Percentiles rank a stretch among this genome's conserved stretches.
Evolutionary conservation across 164 flowering plant species (phyloP).

Genomic region (Protea cynaroides): DNA sequence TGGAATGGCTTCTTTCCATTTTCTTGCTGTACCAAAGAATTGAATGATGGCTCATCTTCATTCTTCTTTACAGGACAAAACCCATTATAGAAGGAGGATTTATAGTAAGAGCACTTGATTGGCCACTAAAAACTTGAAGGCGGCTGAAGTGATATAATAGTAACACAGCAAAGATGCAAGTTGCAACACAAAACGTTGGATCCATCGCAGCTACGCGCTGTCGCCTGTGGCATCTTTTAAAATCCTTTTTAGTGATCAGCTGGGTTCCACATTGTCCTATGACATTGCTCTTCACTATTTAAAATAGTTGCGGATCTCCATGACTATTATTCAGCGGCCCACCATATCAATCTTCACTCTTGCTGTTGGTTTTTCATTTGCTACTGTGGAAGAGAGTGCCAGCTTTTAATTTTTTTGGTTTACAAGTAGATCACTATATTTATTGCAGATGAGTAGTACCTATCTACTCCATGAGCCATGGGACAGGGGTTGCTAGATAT

Average conservation of each 20-base stretch:
- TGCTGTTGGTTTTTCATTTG: neutral
- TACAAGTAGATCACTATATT: no score
- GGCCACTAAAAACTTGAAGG: slow-evolving; percentile 22
- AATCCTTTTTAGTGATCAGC: slow-evolving; percentile 1
- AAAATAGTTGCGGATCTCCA: neutral
- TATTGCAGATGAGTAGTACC: no score
- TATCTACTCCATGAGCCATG: no score
- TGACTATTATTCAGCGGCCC: neutral
- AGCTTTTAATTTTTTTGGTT: no score
- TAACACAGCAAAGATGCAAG: slow-evolving; percentile 22
- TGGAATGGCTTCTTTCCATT: slow-evolving; percentile 13
- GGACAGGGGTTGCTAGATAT: no score
- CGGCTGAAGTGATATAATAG: slow-evolving; percentile 21
- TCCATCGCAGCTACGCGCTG: slow-evolving; percentile 6
- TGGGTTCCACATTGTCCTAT: slow-evolving; percentile 5
- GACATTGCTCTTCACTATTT: slow-evolving; percentile 3
- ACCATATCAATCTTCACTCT: neutral
- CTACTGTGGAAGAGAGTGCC: slow-evolving; percentile 3
- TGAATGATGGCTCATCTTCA: slow-evolving; percentile 21
- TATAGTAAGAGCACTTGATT: slow-evolving; percentile 20
- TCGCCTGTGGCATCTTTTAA: no score
- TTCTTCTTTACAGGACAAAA: slow-evolving; percentile 21
- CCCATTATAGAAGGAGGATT: slow-evolving; percentile 12
- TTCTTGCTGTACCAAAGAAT: slow-evolving; percentile 20
- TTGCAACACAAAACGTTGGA: slow-evolving; percentile 9